A percentile compares a stretch with the other conserved stretches of the same genome.
Conservation (phyloP, 2,329 filamentous ascomycete species). For the Colletotrichum cereale region DNA sequence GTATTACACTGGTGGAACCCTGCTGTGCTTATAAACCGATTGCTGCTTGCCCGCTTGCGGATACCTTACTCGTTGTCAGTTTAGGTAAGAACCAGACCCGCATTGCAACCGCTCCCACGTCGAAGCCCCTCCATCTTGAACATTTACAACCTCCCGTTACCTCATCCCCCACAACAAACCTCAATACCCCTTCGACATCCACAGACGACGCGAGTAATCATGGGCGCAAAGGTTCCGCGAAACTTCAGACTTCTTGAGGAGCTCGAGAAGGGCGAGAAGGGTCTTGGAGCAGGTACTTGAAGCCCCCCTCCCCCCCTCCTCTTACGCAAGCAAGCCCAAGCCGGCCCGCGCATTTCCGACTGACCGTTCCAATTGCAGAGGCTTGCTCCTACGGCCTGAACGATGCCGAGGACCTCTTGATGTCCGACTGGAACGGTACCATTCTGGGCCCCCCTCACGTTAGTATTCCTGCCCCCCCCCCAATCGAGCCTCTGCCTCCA, state of each 20-base stretch:
- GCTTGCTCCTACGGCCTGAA: slow-evolving; percentile 97
- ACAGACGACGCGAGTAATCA: slow-evolving; percentile 39
- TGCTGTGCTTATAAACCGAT: not conserved
- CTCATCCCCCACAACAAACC: slow-evolving; percentile 14
- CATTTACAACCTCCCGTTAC: slow-evolving; percentile 9
- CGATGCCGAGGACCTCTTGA: slow-evolving; percentile 92
- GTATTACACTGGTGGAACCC: slow-evolving; percentile 11
- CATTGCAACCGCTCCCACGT: slow-evolving; percentile 15
- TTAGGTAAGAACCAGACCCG: slow-evolving; percentile 31
- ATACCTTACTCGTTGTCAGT: not conserved
- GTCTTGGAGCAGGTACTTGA: slow-evolving; percentile 83
- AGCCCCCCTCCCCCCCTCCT: not conserved
- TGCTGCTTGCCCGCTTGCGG: slow-evolving; percentile 8
- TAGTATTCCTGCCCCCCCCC: slow-evolving; percentile 52
- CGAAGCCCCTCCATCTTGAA: slow-evolving; percentile 33
- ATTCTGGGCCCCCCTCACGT: slow-evolving; percentile 97
- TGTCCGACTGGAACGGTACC: slow-evolving; percentile 99
- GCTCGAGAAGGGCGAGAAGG: slow-evolving; percentile 99
- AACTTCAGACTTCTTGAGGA: slow-evolving; percentile 98
- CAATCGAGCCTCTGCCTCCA: not conserved
- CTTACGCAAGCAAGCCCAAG: slow-evolving; percentile 1
- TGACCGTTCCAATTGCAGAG: slow-evolving; percentile 66
- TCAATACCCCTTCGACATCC: not conserved
- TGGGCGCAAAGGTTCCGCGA: slow-evolving; percentile 78
- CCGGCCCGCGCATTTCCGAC: slow-evolving; percentile 18